Percentiles rank a stretch among this genome's conserved stretches.
These are phyloP conservation scores for Aspergillus biplanus DNA, from an alignment of 495 filamentous ascomycete genomes.

Conservation along the genomic window DNA sequence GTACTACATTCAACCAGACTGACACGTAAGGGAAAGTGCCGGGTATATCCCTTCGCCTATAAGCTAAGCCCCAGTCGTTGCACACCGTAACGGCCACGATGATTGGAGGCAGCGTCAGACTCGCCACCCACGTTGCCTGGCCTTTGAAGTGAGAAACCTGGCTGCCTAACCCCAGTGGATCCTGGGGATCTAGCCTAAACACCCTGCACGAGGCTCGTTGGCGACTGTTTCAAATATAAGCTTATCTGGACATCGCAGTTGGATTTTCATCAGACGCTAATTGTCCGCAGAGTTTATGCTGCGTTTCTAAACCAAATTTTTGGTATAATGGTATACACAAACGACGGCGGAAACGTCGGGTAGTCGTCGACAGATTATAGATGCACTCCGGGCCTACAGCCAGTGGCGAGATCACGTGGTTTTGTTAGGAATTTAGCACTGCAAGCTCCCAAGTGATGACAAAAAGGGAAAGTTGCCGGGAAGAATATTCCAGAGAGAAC, in stretches of 20 bases:
- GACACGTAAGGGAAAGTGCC: background rate
- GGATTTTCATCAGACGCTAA: background rate
- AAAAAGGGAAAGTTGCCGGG: conserved; percentile 14
- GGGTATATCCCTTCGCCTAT: background rate
- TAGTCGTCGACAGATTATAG: background rate
- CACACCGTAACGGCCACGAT: background rate
- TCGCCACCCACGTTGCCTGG: conserved; percentile 6
- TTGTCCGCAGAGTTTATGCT: background rate
- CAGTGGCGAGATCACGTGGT: conserved; percentile 6
- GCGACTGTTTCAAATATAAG: conserved; percentile 26
- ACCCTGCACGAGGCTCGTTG: background rate
- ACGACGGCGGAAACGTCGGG: background rate
- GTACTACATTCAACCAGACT: background rate
- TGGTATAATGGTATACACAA: background rate
- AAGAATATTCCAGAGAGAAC: conserved; percentile 3
- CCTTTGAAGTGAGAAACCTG: conserved; percentile 9
- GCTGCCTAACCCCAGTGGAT: conserved; percentile 29
- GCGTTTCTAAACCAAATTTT: background rate
- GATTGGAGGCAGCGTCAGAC: conserved; percentile 2
- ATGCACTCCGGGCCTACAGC: background rate
- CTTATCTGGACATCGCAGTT: conserved; percentile 23
- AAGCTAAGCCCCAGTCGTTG: background rate
- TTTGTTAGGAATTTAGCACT: background rate
- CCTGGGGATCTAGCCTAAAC: conserved; percentile 5
- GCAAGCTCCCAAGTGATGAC: background rate